Evolutionary conservation across 805 yeast species (phyloP).

Genomic region (Scheffersomyces spartinae): DNA sequence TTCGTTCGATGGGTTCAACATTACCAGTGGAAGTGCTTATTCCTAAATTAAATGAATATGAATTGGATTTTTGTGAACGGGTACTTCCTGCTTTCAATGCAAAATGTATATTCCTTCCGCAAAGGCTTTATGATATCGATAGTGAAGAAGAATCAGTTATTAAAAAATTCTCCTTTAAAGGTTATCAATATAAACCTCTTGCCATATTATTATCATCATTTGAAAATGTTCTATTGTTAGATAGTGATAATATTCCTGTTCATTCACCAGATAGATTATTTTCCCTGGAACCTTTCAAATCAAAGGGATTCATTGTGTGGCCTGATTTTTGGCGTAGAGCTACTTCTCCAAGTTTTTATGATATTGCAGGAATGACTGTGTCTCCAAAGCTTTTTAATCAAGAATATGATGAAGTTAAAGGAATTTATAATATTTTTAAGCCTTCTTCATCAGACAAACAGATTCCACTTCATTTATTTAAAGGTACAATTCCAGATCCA

Average conservation of each 20-base stretch:
- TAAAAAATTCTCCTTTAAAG: constrained; percentile 22
- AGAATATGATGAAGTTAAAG: too few relatives aligned
- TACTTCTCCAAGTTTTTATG: constrained; percentile 62
- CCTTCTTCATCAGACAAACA: too few relatives aligned
- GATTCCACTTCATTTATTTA: constrained; percentile 49
- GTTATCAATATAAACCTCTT: constrained; percentile 31
- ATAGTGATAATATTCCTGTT: constrained; percentile 33
- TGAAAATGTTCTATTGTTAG: constrained; percentile 29
- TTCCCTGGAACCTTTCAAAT: constrained; percentile 24
- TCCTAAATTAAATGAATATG: constrained; percentile 61
- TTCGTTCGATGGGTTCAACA: constrained; percentile 55
- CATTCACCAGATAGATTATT: constrained; percentile 34
- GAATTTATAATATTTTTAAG: too few relatives aligned
- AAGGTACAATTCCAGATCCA: constrained; percentile 58
- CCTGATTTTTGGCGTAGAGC: constrained; percentile 87
- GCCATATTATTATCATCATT: constrained; percentile 29
- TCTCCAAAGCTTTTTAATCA: too few relatives aligned
- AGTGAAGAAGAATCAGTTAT: constrained; percentile 11
- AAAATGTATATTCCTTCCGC: constrained; percentile 25
- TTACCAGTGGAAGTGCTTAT: constrained; percentile 77
- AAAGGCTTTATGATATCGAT: constrained; percentile 10
- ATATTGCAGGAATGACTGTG: constrained; percentile 48
- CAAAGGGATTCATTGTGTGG: constrained; percentile 55
- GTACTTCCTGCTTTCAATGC: constrained; percentile 28
- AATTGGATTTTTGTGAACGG: constrained; percentile 41